These are phyloP conservation scores for Conticribra weissflogii DNA, from an alignment of 108 stramenopile species.

Conservation along the genomic window DNA sequence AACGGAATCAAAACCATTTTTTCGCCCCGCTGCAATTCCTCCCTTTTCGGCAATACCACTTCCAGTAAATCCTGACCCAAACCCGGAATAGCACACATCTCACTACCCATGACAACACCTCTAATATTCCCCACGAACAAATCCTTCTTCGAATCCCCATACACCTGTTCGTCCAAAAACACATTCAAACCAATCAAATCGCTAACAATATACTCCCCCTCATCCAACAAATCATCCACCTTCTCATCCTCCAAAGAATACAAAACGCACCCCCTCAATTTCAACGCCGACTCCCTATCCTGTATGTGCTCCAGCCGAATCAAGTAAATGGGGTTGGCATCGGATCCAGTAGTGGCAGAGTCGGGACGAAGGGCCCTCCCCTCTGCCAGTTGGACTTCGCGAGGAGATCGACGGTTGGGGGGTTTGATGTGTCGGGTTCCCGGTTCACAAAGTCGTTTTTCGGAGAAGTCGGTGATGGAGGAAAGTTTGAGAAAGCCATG, in stretches of 20 bases:
- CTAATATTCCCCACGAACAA: slow-evolving; percentile 65
- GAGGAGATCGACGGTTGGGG: slow-evolving; percentile 74
- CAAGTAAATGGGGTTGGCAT: slow-evolving; percentile 54
- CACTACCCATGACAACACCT: slow-evolving; percentile 80
- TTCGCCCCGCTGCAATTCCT: slow-evolving; percentile 50
- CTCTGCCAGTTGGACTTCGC: slow-evolving; percentile 55
- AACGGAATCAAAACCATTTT: slow-evolving; percentile 83
- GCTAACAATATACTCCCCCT: slow-evolving; percentile 69
- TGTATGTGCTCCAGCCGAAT: slow-evolving; percentile 61
- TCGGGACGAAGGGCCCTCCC: slow-evolving; percentile 55
- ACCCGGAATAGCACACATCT: slow-evolving; percentile 81
- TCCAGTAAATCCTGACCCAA: slow-evolving; percentile 84
- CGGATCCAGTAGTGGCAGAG: slow-evolving; percentile 28
- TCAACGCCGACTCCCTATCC: slow-evolving; percentile 61
- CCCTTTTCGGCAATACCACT: slow-evolving; percentile 47
- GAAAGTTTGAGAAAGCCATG: slow-evolving; percentile 73
- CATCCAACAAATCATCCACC: slow-evolving; percentile 45
- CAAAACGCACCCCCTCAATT: slow-evolving; percentile 65
- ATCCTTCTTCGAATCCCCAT: slow-evolving; percentile 27
- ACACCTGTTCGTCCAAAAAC: slow-evolving; percentile 41
- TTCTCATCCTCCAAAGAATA: slow-evolving; percentile 68
- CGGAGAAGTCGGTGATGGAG: slow-evolving; percentile 71
- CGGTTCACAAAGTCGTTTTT: slow-evolving; percentile 55
- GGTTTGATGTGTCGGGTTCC: slow-evolving; percentile 76
- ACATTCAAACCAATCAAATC: slow-evolving; percentile 84